phyloP scores from a whole-genome alignment of 495 filamentous ascomycete genomes.

The Rhypophila decipiens region DNA sequence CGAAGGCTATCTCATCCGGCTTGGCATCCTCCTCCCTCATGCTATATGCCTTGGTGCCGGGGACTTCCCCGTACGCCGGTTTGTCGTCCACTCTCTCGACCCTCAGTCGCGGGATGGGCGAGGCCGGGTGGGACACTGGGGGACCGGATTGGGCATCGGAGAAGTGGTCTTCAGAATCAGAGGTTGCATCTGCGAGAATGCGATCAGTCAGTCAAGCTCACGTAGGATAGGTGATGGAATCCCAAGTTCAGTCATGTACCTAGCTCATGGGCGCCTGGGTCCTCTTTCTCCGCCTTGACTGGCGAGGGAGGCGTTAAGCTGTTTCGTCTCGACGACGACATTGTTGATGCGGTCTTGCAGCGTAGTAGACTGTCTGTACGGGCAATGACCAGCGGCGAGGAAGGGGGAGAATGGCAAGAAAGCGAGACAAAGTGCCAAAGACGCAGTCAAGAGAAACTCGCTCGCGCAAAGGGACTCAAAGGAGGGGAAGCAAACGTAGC shows the following conservation, averaged over 20 bases:
- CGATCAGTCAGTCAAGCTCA: too few species aligned
- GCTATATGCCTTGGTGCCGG: constrained; percentile 72
- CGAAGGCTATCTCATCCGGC: constrained; percentile 61
- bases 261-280: constrained; percentile 78
- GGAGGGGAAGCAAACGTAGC: too few species aligned
- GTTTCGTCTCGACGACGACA: constrained; percentile 23
- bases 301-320: constrained; percentile 64
- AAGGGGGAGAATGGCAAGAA: too few species aligned
- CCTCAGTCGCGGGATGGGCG: constrained; percentile 71
- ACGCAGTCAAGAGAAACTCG: too few species aligned
- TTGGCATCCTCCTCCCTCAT: constrained; percentile 74
- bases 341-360: constrained; percentile 6
- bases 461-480: too few species aligned
- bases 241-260: constrained; percentile 42
- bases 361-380: not conserved
- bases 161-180: constrained; percentile 82
- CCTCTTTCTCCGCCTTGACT: constrained; percentile 56
- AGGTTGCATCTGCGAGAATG: constrained; percentile 42
- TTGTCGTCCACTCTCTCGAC: constrained; percentile 69
- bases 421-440: too few species aligned
- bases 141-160: constrained; percentile 78
- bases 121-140: constrained; percentile 44
- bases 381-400: too few species aligned
- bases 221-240: too few species aligned
- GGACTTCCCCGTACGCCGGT: constrained; percentile 76